Percentiles rank a stretch among this genome's conserved stretches.
These are phyloP conservation scores for Melanogaster broomeanus DNA, from an alignment of 768 basidiomycete genomes.

Conservation along the genomic window DNA sequence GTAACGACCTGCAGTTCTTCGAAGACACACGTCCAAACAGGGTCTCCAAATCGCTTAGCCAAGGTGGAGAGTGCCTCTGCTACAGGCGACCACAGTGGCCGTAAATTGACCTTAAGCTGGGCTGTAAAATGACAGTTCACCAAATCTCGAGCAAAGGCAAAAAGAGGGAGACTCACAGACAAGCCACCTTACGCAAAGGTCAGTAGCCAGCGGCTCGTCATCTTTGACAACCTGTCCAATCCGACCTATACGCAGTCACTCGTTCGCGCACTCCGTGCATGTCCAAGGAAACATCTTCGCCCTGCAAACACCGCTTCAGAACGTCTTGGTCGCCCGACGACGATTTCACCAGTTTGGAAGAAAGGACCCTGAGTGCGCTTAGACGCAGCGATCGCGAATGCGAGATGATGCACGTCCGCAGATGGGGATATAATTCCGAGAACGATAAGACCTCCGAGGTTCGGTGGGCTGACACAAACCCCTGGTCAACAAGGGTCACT, in stretches of 20 bases:
- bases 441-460: slow-evolving; percentile 36
- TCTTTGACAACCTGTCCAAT: slow-evolving; percentile 62
- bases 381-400: slow-evolving; percentile 70
- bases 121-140: slow-evolving; percentile 42
- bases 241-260: slow-evolving; percentile 72
- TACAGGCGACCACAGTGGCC: slow-evolving; percentile 88
- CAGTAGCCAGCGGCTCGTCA: slow-evolving; percentile 53
- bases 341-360: slow-evolving; percentile 48
- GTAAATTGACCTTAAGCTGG: slow-evolving; percentile 91
- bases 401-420: slow-evolving; percentile 64
- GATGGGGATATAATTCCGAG: slow-evolving; percentile 49
- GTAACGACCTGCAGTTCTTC: slow-evolving; percentile 51
- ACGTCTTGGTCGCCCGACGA: slow-evolving; percentile 51
- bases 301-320: slow-evolving; percentile 67
- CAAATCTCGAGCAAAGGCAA: not conserved
- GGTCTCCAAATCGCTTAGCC: slow-evolving; percentile 59
- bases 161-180: slow-evolving; percentile 51
- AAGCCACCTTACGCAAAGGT: slow-evolving; percentile 71
- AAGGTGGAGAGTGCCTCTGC: slow-evolving; percentile 60
- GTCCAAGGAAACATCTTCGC: slow-evolving; percentile 80
- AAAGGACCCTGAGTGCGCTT: slow-evolving; percentile 62
- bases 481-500: not conserved
- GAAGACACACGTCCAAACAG: slow-evolving; percentile 74
- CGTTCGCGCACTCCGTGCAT: slow-evolving; percentile 83
- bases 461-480: slow-evolving; percentile 14